Evolutionary conservation across 257 asterid species (phyloP), one percentile per base, ranked within the genome.

Genomic region (Solanum virginianum): DNA sequence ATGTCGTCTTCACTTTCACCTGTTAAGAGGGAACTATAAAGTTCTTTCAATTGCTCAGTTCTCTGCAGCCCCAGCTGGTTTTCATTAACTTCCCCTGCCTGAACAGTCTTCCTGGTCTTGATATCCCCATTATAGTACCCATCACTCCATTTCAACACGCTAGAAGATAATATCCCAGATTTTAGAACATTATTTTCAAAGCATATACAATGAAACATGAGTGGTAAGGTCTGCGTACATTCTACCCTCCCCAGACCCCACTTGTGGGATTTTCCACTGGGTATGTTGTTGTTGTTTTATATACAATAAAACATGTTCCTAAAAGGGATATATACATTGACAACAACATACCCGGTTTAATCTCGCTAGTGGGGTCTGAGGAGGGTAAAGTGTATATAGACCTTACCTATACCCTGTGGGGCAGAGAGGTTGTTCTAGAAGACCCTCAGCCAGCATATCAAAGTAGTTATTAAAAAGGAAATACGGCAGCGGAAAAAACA

Each of bases 51-150:
- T 32, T 94, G 97, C 84, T 96, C 99, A 53, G 93, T 95, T 86
- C 98, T 94, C 71, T 92, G 96, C 87, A 95, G 84, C 2, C 95
- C 98, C 66, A 92, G 80, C 66, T 89, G 92, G 85, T 95, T 97
- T 10, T 89, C 84, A 88, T 86, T 88, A 56, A 89, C 65, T 81
- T 96, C 98, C 11, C 84, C 89, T 0, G 93, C 84, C 85, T 96
- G 98, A 77, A 94, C 94, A 2, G 97, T 96, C 87, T 94, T 96
- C 88, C 99, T 89, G 55, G 98, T 96, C 86, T 95, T 96, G 16
- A 96, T 96, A 49, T 95, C 99, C 26, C 99, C 99, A 84, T 96
- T 96, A 79, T 96, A 96, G 93, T 95, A 95, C 82, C 99, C 99
- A 83, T 93, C 96, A 49, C 90, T 85, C 99, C 99, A 97, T 87